Evolutionary conservation across 345 rosid species (phyloP).

Genomic region (Brassica nigra): DNA sequence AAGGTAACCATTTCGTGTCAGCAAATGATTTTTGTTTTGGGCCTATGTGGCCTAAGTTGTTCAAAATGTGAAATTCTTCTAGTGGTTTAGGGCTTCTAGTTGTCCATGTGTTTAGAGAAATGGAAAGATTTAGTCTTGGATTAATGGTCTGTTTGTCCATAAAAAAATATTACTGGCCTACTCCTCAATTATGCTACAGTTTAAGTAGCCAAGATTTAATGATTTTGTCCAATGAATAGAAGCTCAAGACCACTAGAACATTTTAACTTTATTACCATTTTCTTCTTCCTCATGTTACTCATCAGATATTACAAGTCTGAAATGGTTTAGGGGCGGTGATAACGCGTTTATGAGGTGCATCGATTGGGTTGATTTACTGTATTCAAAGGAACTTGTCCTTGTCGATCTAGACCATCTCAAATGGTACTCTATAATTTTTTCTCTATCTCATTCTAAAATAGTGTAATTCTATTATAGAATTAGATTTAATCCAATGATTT

Average conservation of each 20-base stretch:
- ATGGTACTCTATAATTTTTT: no score
- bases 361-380: no score
- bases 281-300: not conserved
- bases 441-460: no score
- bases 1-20: not conserved
- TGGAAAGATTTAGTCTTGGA: not conserved
- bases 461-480: no score
- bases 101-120: not conserved
- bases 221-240: not conserved
- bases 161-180: not conserved
- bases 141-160: not conserved
- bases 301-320: not conserved
- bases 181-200: not conserved
- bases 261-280: not conserved
- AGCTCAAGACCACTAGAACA: not conserved
- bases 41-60: not conserved
- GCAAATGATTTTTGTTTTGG: not conserved
- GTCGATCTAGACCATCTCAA: no score
- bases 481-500: no score
- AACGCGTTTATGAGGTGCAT: not conserved
- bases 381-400: no score
- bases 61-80: not conserved
- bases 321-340: not conserved
- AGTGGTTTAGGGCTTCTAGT: not conserved
- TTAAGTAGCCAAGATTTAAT: not conserved